Evolutionary conservation across 1,139 yeast species (phyloP), one percentile per base, ranked within the genome.

Genomic region (Protomyces gravidus): DNA sequence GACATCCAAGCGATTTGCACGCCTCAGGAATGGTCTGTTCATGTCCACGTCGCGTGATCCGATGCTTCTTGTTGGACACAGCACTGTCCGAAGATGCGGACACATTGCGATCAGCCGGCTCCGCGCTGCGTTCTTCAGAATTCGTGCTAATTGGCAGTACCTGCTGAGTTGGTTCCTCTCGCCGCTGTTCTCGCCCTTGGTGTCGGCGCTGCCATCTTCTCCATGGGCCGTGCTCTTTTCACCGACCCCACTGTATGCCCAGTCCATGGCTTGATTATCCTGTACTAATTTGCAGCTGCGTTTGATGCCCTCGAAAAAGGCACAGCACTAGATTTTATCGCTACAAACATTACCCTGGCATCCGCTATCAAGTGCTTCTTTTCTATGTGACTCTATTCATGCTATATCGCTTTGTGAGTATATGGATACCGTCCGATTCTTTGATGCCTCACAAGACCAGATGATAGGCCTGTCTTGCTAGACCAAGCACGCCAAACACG

Each of bases 131-230:
- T n/a, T n/a, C n/a, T n/a, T n/a, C n/a, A n/a, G n/a, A n/a, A n/a
- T n/a, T n/a, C n/a, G n/a, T n/a, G n/a, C n/a, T n/a, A n/a, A n/a
- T n/a, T n/a, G 40, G 30, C 45, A 53, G 58, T 53, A 15, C 58
- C 58, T 11, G 51, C 58, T 5, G 58, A 53, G 39, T 25, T 53
- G 27, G 30, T 53, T 27, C 58, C 58, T 11, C 51, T 53, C 45
- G 58, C 58, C 23, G 58, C 49, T n/a, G 58, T 53, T 13, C 58
- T 53, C 27, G 58, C 58, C 11, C 58, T 53, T 21, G 58, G 58
- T 46, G 58, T 53, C 40, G 58, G 58, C 26, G 58, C 58, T 36
- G 58, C 50, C 46, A 36, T 53, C 47, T 53, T 53, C 30, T 46
- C 51, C 46, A 53, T 53, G 58, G 58, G 58, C 47, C 58, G 58